Conservation (phyloP, 1,139 yeast species). For the Casaregolazyma suthepensis region DNA sequence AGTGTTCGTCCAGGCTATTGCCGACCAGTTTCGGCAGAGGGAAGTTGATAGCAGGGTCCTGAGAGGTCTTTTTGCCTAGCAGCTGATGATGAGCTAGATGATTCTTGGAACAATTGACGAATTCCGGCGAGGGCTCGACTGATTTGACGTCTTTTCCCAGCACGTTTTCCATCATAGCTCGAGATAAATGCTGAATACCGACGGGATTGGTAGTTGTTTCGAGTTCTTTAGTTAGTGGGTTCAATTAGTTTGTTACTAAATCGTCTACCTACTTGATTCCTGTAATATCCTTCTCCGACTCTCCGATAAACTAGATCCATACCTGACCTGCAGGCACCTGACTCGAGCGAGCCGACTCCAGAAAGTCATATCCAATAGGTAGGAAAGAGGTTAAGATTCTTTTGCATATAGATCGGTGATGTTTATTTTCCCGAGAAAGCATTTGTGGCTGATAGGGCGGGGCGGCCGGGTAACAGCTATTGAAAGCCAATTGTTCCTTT, state of each 20-base stretch:
- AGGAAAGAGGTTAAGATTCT: not conserved
- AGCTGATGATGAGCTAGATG: conserved; percentile 61
- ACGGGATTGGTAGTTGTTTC: conserved; percentile 44
- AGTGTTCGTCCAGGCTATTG: conserved; percentile 71
- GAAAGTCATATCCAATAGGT: not conserved
- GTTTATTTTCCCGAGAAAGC: not conserved
- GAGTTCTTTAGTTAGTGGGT: conserved; percentile 3
- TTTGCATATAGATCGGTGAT: not conserved
- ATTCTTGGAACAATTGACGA: conserved; percentile 52
- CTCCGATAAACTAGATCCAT: conserved; percentile 6
- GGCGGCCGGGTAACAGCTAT: not conserved
- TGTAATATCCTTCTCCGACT: conserved; percentile 6
- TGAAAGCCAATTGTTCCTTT: not conserved
- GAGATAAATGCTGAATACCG: conserved; percentile 38
- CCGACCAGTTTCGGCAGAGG: conserved; percentile 69
- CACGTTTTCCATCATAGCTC: conserved; percentile 22
- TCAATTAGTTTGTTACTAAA: not conserved
- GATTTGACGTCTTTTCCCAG: conserved; percentile 21
- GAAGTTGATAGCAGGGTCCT: conserved; percentile 55
- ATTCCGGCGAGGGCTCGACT: conserved; percentile 24
- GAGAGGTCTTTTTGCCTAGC: conserved; percentile 73
- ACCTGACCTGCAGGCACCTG: not conserved
- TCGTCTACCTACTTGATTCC: conserved; percentile 5
- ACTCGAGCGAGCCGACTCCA: not conserved
- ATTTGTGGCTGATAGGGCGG: not conserved